phyloP scores from a whole-genome alignment of 352 stramenopile genomes.

The Pythium sp. region DNA sequence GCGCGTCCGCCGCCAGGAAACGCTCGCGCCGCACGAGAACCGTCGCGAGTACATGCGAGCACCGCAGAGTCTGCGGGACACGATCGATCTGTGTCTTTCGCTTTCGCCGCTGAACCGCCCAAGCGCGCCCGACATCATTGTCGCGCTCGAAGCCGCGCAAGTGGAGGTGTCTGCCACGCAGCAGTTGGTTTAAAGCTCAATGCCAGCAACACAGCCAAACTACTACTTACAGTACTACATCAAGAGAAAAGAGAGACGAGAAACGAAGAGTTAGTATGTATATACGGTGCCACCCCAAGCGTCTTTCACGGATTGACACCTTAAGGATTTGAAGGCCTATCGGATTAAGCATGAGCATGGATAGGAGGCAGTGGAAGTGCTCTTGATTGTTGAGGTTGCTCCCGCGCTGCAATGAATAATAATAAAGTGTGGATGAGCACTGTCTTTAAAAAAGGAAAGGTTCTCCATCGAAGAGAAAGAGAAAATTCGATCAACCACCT shows the following conservation, averaged over 20 bases:
- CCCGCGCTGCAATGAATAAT: background rate
- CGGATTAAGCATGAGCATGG: too few species aligned
- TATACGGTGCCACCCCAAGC: background rate
- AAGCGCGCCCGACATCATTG: constrained; percentile 39
- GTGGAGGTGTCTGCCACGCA: constrained; percentile 16
- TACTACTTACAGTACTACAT: background rate
- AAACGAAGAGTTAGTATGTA: background rate
- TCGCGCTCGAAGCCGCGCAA: constrained; percentile 27
- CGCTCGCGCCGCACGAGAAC: constrained; percentile 44
- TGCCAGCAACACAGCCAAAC: background rate
- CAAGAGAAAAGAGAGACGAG: background rate
- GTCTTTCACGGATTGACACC: background rate
- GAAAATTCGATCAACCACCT: too few species aligned
- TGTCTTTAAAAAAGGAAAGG: background rate
- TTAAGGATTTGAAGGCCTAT: background rate
- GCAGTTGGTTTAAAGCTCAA: constrained; percentile 5
- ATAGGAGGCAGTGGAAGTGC: background rate
- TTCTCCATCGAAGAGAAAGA: background rate
- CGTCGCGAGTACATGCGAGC: constrained; percentile 34
- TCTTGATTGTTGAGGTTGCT: background rate
- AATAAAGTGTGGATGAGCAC: constrained; percentile 2
- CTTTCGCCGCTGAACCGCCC: constrained; percentile 54
- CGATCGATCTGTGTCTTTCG: constrained; percentile 47
- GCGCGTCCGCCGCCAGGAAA: constrained; percentile 35
- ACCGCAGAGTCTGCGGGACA: constrained; percentile 34